Conservation (phyloP, 257 asterid species). For the Nicotiana sylvestris region DNA sequence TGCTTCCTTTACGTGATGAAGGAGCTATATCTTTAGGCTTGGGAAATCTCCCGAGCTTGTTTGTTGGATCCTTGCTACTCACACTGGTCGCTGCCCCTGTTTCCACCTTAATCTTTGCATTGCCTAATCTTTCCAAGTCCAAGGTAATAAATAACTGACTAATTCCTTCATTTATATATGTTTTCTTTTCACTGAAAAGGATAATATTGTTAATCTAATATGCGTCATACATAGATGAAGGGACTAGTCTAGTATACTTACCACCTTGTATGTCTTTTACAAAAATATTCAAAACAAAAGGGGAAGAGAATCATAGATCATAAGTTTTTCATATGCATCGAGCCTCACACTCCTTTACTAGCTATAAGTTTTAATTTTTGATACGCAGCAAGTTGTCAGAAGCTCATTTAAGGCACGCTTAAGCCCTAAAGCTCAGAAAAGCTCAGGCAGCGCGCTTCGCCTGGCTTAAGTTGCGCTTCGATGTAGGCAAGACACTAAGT, state of each 20-base stretch:
- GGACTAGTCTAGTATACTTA: background rate
- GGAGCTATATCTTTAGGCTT: constrained; percentile 96
- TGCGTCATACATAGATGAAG: background rate
- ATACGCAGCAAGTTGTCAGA: too few relatives aligned
- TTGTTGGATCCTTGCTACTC: constrained; percentile 79
- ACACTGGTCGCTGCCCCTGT: constrained; percentile 91
- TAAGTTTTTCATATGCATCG: background rate
- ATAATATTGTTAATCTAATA: background rate
- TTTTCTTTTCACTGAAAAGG: too few relatives aligned
- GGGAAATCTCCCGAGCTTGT: constrained; percentile 72
- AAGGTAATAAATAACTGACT: constrained; percentile 39
- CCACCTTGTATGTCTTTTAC: background rate
- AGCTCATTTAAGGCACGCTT: too few relatives aligned
- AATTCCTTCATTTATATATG: background rate
- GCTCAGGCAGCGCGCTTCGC: too few relatives aligned
- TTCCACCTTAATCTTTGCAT: constrained; percentile 77
- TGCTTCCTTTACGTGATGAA: constrained; percentile 95
- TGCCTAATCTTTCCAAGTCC: constrained; percentile 90
- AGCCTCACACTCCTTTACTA: background rate
- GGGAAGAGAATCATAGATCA: background rate
- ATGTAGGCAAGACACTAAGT: too few relatives aligned
- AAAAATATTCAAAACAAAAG: background rate
- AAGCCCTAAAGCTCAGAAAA: too few relatives aligned
- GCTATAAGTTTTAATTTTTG: too few relatives aligned
- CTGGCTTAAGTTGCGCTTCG: too few relatives aligned